Evolutionary conservation across 2,329 filamentous ascomycete species (phyloP).

Genomic region (Alternaria gansuensis): DNA sequence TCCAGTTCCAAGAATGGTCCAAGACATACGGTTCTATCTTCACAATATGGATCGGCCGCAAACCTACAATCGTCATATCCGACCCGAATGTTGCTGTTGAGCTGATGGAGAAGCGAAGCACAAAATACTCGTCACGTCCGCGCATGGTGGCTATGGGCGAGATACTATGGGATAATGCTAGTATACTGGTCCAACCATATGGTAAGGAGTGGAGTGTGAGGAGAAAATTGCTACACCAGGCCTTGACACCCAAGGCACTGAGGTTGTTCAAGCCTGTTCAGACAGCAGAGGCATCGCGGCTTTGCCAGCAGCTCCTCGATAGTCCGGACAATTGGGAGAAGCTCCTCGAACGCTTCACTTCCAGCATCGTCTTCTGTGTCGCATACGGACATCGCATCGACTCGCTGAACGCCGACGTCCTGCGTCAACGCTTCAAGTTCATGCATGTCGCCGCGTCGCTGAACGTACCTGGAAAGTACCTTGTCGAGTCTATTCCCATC

Average conservation of each 20-base stretch:
- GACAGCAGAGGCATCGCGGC: slow-evolving; percentile 59
- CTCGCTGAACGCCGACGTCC: slow-evolving; percentile 58
- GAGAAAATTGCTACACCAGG: slow-evolving; percentile 51
- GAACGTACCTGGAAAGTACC: slow-evolving; percentile 58
- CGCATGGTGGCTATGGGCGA: slow-evolving; percentile 59
- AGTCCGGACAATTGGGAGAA: slow-evolving; percentile 57
- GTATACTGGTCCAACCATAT: slow-evolving; percentile 60
- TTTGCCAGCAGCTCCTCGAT: slow-evolving; percentile 56
- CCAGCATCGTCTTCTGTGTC: slow-evolving; percentile 61
- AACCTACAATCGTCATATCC: slow-evolving; percentile 57
- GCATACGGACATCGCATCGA: slow-evolving; percentile 63
- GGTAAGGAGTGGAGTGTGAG: slow-evolving; percentile 59
- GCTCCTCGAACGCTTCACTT: slow-evolving; percentile 60
- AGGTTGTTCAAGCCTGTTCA: slow-evolving; percentile 60
- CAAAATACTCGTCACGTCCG: slow-evolving; percentile 57
- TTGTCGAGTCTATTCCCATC: slow-evolving; percentile 59
- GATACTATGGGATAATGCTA: slow-evolving; percentile 56
- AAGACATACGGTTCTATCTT: slow-evolving; percentile 59
- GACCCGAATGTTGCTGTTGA: slow-evolving; percentile 57
- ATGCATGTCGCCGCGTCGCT: slow-evolving; percentile 60
- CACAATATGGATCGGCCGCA: slow-evolving; percentile 60
- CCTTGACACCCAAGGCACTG: slow-evolving; percentile 57
- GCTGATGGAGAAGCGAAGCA: slow-evolving; percentile 58
- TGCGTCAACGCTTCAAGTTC: slow-evolving; percentile 58
- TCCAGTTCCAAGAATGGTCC: slow-evolving; percentile 56